Evolutionary conservation across 257 asterid species (phyloP).

Genomic region (Craterostigma plantagineum): DNA sequence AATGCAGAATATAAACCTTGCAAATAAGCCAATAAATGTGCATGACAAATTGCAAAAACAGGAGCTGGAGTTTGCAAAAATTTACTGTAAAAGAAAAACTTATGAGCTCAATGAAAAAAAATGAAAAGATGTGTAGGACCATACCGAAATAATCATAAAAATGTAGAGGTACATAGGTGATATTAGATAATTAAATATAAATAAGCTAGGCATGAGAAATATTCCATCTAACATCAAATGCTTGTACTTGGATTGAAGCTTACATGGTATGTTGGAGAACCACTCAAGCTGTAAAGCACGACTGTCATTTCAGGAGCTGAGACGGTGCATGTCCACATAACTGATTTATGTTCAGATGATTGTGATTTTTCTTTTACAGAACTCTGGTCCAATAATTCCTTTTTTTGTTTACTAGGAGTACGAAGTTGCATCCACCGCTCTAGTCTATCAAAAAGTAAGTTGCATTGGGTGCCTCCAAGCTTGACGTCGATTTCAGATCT

Average conservation of each 20-base stretch:
- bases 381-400: conserved; percentile 29
- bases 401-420: conserved; percentile 35
- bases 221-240: no score
- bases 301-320: conserved; percentile 95
- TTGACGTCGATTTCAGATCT: conserved; percentile 83
- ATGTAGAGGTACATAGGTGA: no score
- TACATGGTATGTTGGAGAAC: conserved; percentile 72
- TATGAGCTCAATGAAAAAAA: no score
- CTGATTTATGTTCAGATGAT: conserved; percentile 42
- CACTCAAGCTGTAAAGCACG: conserved; percentile 63
- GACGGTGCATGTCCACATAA: conserved; percentile 85
- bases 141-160: no score
- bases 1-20: no score
- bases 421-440: conserved; percentile 61
- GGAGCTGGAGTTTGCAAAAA: no score
- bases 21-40: no score
- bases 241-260: conserved; percentile 15
- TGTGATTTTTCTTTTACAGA: conserved; percentile 31
- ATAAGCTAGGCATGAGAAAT: no score
- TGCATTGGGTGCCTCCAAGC: conserved; percentile 96
- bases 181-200: no score
- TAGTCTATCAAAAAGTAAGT: conserved; percentile 55
- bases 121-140: no score
- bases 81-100: no score
- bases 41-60: no score